Evolutionary conservation across 495 filamentous ascomycete genomes (phyloP).

Genomic region (Podospora bellae-mahoneyi): DNA sequence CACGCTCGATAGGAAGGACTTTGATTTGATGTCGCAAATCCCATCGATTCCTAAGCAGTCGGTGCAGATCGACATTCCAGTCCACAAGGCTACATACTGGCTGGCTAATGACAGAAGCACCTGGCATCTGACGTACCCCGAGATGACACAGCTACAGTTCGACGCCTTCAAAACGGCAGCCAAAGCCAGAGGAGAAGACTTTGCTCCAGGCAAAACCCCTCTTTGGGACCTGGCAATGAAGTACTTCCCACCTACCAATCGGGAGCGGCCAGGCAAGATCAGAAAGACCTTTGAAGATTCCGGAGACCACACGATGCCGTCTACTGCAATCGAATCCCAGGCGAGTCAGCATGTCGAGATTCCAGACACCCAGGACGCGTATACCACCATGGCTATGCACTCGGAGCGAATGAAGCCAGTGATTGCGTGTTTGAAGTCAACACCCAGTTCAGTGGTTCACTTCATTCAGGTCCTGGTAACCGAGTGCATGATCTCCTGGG

Average conservation of each 20-base stretch:
- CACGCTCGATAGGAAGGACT: constrained; percentile 31
- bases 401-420: constrained; percentile 21
- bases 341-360: constrained; percentile 7
- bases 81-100: constrained; percentile 51
- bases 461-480: constrained; percentile 61
- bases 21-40: constrained; percentile 37
- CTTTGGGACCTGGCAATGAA: constrained; percentile 48
- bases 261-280: not conserved
- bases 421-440: constrained; percentile 38
- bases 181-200: constrained; percentile 42
- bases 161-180: constrained; percentile 44
- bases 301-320: constrained; percentile 3
- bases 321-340: constrained; percentile 25
- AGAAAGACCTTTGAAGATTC: not conserved
- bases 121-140: constrained; percentile 52
- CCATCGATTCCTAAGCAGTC: constrained; percentile 33
- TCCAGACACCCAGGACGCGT: constrained; percentile 19
- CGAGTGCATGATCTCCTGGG: constrained; percentile 67
- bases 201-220: constrained; percentile 40
- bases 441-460: constrained; percentile 44
- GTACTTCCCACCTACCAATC: constrained; percentile 42
- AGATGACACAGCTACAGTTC: constrained; percentile 52
- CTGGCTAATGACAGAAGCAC: constrained; percentile 44
- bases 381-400: constrained; percentile 19
- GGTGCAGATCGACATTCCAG: constrained; percentile 47